Base-by-base conservation (phyloP, 768 basidiomycete species). In the Phylloporus sp. region DNA sequence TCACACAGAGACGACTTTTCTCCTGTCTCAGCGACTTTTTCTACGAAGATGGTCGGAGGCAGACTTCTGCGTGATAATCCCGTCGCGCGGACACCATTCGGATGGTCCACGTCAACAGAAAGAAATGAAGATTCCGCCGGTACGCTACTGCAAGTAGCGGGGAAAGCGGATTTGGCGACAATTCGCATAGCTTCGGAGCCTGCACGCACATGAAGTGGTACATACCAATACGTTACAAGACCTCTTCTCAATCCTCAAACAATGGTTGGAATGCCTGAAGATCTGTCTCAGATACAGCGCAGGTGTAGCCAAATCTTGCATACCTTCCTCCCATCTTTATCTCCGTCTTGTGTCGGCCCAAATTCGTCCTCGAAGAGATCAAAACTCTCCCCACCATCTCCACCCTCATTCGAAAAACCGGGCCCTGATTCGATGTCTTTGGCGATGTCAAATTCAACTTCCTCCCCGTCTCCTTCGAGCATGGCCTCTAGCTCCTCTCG, bases 401-500 rank as follows among this genome's bases (percentile, higher is more conserved):
- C 49, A 21, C 20, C 17, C 14, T 40, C 44, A 11, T 51, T 42
- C 23, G 39, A 42, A 29, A 42, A 27, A 22, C 6, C 33, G 14
- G 27, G 10, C 3, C 37, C 15, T 9, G 42, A 26, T 14, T 29
- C 39, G 33, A 28, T 29, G 14, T 44, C 51, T 29, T 41, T 58
- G 15, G 31, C 17, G 11, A 57, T 27, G 22, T 56, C 48, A 52
- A 65, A 54, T n/a, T 40, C 65, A 35, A 69, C 59, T 45, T 69
- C 65, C 34, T 67, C 63, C 2, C 57, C 67, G 4, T 67, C 63
- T 33, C 65, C 67, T 22, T 67, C 67, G 28, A 69, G 38, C 62
- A 69, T 61, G 21, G 74, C 79, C 18, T 68, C 72, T 28, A 88
- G 63, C 59, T 87, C 84, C 20, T 79, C 74, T 6, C 64, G 71